Evolutionary conservation across 225 moss, liverwort and hornwort species (phyloP), one percentile per base, ranked within the genome.

Genomic region (Marchantia polymorpha): DNA sequence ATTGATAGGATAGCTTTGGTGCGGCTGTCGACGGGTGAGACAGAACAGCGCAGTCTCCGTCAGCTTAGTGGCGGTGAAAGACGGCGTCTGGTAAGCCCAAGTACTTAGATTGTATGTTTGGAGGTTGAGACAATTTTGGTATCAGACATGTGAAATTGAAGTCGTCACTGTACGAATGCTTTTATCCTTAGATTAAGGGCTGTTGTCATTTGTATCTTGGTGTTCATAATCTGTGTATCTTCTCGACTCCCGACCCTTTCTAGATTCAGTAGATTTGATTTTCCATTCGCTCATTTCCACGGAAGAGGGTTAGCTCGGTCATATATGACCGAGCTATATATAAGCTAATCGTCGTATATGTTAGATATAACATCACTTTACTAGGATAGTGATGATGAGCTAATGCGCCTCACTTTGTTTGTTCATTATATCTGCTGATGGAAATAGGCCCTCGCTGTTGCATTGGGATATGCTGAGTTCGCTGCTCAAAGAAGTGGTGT

Each of bases 51-150:
- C 4, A 90, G 92, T 75, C 87, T 99, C 30, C 93, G 94, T 31
- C 99, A 99, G 85, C 88, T 99, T 15, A 99, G 99, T 81, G 99
- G 99, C 20, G 99, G 99, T 56, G 99, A 99, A 88, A 92, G 99
- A 19, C 91, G 99, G 73, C 89, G 99, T 81, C 88, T 92, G 99
- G 99, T 87, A 67, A 39, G 26, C 60, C 3, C 76, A 76, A 10
- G 39, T 39, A 31, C 22, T 52, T 10, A 16, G 27, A 30, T 20
- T 69, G 61, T 2, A 39, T 39, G 39, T 39, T 2, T 39, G 39
- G 39, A 39, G 39, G n/a, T 7, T 22, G 23, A 17, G 17, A 61
- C 7, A 29, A 30, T 3, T 67, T 67, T 25, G 25, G 15, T 23
- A 31, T 14, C 31, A 30, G 30, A 67, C 31, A 30, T 29, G 30